Conservation (phyloP, 257 asterid species). For the Petrea volubilis region DNA sequence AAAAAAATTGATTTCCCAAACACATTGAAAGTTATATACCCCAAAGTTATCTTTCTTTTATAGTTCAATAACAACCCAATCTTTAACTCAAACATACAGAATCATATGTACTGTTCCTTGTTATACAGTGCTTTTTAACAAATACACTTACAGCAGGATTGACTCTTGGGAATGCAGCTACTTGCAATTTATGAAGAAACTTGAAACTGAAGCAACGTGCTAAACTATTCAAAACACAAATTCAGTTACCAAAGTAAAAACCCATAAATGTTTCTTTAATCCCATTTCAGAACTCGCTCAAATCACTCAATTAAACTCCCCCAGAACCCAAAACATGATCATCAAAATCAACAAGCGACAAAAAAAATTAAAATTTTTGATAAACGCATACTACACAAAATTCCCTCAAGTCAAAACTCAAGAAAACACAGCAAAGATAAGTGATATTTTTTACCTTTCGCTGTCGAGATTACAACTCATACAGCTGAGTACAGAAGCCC, state of each 20-base stretch:
- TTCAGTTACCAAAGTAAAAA: neutral
- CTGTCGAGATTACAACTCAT: slow-evolving; percentile 31
- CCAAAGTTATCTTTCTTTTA: too few relatives aligned
- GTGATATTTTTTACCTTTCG: slow-evolving; percentile 45
- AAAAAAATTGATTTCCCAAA: neutral
- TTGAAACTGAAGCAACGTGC: slow-evolving; percentile 12
- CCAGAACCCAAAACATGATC: slow-evolving; percentile 14
- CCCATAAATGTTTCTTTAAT: neutral
- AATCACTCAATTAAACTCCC: slow-evolving; percentile 5
- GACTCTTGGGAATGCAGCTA: neutral
- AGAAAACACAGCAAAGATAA: neutral
- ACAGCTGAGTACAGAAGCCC: slow-evolving; percentile 33
- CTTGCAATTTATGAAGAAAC: slow-evolving; percentile 6
- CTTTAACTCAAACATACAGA: slow-evolving; percentile 2
- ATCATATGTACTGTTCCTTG: neutral
- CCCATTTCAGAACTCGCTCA: slow-evolving; percentile 20
- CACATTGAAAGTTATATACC: neutral
- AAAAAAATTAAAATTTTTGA: neutral
- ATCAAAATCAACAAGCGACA: slow-evolving; percentile 22
- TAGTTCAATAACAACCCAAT: neutral
- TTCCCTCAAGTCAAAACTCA: neutral
- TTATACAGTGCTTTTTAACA: neutral
- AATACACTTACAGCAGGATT: neutral
- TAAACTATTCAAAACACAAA: slow-evolving; percentile 11
- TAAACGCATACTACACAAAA: neutral